These are phyloP conservation scores for Colletotrichum paranaense DNA, from an alignment of 2,329 filamentous ascomycete genomes.

Conservation along the genomic window DNA sequence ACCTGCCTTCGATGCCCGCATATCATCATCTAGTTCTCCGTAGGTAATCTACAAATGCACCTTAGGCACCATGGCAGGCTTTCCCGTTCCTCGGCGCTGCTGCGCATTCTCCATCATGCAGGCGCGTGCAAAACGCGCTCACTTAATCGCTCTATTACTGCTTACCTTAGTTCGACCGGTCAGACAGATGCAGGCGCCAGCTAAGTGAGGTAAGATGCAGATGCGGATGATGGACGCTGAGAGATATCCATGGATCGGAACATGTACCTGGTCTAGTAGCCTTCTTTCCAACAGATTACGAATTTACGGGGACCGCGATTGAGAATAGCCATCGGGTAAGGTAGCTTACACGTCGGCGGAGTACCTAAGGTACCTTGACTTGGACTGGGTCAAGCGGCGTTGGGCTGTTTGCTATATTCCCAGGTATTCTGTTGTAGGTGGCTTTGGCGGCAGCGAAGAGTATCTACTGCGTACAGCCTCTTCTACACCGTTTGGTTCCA, in stretches of 20 bases:
- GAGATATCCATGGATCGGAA: not conserved
- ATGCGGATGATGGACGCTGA: not conserved
- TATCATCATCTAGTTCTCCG: not conserved
- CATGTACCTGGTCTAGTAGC: not conserved
- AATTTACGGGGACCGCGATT: not conserved
- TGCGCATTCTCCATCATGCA: constrained; percentile 8
- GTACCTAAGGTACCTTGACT: not conserved
- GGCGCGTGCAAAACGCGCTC: not conserved
- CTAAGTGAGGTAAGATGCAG: constrained; percentile 18
- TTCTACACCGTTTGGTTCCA: not conserved
- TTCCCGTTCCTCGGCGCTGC: not conserved
- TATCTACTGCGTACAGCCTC: not conserved
- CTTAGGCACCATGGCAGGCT: not conserved
- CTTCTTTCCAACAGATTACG: not conserved
- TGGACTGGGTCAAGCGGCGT: not conserved
- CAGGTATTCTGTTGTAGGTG: not conserved
- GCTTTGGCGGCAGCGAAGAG: not conserved
- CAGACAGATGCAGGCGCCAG: constrained; percentile 20
- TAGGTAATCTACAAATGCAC: not conserved
- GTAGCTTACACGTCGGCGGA: not conserved
- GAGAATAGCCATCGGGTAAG: not conserved
- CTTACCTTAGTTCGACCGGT: constrained; percentile 8
- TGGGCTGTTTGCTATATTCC: not conserved
- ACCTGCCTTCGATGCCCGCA: not conserved
- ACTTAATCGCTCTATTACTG: not conserved